Conservation (phyloP, 148 eudicot genomes). For the Oxyria digyna region DNA sequence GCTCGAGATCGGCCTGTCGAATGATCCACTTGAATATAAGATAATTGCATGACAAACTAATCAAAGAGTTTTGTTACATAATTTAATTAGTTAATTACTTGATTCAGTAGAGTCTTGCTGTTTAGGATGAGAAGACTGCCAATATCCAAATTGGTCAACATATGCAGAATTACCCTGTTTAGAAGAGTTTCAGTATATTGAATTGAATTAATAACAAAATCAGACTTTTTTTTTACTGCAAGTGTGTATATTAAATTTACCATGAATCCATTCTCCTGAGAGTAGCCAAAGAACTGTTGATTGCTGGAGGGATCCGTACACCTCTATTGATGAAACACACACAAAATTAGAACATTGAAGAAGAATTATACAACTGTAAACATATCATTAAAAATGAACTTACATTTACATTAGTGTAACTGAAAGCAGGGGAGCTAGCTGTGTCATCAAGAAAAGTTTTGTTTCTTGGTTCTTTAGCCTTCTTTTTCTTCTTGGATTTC, state of each 20-base stretch:
- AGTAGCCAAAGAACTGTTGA: slow-evolving; percentile 26
- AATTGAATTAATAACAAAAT: neutral
- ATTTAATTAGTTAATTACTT: slow-evolving; percentile 6
- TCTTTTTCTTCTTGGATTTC: slow-evolving; percentile 10
- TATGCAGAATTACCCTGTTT: slow-evolving; percentile 20
- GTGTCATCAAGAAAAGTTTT: slow-evolving; percentile 9
- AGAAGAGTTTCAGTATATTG: neutral
- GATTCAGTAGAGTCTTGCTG: slow-evolving; percentile 14
- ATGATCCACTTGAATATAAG: neutral
- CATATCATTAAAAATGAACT: neutral
- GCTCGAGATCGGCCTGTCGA: slow-evolving; percentile 21
- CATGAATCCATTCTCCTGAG: slow-evolving; percentile 21
- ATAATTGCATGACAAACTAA: neutral
- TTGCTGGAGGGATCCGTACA: slow-evolving; percentile 19
- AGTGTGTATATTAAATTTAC: no score
- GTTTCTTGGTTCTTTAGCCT: slow-evolving; percentile 2
- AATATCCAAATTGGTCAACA: slow-evolving; percentile 19
- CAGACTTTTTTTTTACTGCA: no score
- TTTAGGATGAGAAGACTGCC: slow-evolving; percentile 19
- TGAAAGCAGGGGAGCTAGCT: slow-evolving; percentile 13
- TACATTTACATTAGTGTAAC: neutral
- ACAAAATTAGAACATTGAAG: neutral
- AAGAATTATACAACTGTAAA: neutral
- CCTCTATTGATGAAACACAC: slow-evolving; percentile 17
- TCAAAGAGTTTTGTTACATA: neutral